These are phyloP conservation scores for Colletotrichum sansevieriae DNA, from an alignment of 2,329 filamentous ascomycete species.

Conservation along the genomic window DNA sequence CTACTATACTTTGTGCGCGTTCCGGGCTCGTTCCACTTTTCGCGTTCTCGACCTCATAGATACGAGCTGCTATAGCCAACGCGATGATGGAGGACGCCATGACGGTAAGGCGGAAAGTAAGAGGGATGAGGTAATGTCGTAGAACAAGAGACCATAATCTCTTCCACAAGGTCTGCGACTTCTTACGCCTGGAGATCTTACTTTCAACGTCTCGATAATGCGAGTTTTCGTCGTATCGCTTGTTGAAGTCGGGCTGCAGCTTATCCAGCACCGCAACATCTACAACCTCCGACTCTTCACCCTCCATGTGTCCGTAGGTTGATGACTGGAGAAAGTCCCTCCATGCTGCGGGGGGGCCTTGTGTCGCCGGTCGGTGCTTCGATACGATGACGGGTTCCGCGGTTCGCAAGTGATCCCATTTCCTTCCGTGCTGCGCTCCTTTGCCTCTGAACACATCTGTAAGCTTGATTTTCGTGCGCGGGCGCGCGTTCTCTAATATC, in stretches of 20 bases:
- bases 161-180: conserved; percentile 57
- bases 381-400: conserved; percentile 71
- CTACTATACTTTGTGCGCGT: conserved; percentile 85
- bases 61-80: conserved; percentile 81
- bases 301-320: conserved; percentile 60
- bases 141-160: conserved; percentile 78
- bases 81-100: conserved; percentile 86
- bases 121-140: conserved; percentile 85
- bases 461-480: conserved; percentile 53
- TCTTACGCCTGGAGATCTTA: conserved; percentile 45
- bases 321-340: conserved; percentile 67
- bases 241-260: conserved; percentile 63
- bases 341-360: conserved; percentile 62
- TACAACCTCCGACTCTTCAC: conserved; percentile 64
- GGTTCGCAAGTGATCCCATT: conserved; percentile 72
- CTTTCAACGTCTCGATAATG: conserved; percentile 46
- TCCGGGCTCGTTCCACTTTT: conserved; percentile 62
- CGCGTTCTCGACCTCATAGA: conserved; percentile 72
- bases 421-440: conserved; percentile 64
- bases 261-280: conserved; percentile 59
- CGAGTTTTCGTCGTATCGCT: conserved; percentile 50
- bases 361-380: conserved; percentile 56
- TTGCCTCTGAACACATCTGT: conserved; percentile 60
- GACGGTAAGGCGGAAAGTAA: conserved; percentile 85
- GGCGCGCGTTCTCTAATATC: conserved; percentile 50